Evolutionary conservation across 2,329 filamentous ascomycete species (phyloP).

Genomic region (Colletotrichum cuscutae): DNA sequence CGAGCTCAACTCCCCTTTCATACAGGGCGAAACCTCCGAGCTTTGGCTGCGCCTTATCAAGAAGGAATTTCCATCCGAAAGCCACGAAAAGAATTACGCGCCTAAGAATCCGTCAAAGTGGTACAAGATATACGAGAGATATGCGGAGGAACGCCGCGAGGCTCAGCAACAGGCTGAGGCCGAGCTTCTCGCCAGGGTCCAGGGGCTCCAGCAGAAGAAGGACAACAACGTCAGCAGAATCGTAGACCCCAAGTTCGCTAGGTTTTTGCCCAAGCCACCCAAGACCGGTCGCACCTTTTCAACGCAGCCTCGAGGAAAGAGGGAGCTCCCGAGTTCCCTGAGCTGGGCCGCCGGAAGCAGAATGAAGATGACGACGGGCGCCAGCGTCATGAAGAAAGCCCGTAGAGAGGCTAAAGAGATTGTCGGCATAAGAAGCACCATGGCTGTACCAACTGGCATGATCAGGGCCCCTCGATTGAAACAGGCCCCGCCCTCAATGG

Average conservation of each 20-base stretch:
- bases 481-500: conserved; percentile 62
- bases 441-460: conserved; percentile 39
- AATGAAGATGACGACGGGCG: conserved; percentile 61
- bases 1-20: conserved; percentile 80
- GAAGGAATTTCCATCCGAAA: conserved; percentile 76
- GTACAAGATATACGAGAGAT: conserved; percentile 80
- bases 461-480: conserved; percentile 46
- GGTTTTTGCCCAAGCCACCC: conserved; percentile 54
- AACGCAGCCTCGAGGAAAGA: conserved; percentile 39
- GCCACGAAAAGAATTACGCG: conserved; percentile 68
- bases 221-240: conserved; percentile 67
- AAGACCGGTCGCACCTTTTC: conserved; percentile 44
- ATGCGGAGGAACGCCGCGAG: conserved; percentile 68
- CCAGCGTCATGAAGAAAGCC: conserved; percentile 66
- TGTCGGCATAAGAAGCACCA: conserved; percentile 45
- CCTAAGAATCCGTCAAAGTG: conserved; percentile 77
- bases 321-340: conserved; percentile 46
- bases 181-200: conserved; percentile 66
- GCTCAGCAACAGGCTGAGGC: conserved; percentile 69
- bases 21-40: conserved; percentile 75
- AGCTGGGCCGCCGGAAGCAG: conserved; percentile 60
- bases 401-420: conserved; percentile 67
- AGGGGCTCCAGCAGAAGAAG: conserved; percentile 67
- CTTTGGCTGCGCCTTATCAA: conserved; percentile 85
- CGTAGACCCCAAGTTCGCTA: conserved; percentile 53